Conservation (phyloP, 2,329 filamentous ascomycete species). For the Rugonectria rugulosa region DNA sequence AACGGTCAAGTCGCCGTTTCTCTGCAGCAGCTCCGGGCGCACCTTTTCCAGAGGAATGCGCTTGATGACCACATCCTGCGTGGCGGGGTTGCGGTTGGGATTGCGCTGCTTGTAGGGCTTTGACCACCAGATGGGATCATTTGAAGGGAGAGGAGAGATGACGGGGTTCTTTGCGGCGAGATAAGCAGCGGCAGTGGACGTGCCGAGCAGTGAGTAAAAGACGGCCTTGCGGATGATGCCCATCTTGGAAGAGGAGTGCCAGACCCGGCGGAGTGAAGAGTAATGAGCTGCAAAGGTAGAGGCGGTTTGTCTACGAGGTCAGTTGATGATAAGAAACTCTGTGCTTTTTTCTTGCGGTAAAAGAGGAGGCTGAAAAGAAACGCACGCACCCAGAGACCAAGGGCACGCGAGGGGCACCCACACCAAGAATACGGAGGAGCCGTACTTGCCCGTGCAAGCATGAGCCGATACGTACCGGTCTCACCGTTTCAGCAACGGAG, state of each 20-base stretch:
- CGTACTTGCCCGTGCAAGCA: too few species aligned
- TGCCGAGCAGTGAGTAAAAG: constrained; percentile 55
- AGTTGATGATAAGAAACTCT: too few species aligned
- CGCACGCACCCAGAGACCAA: too few species aligned
- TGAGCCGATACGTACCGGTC: too few species aligned
- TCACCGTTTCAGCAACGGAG: too few species aligned
- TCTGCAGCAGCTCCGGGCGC: constrained; percentile 69
- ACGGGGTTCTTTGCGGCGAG: constrained; percentile 62
- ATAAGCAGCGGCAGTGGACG: constrained; percentile 57
- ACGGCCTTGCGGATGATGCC: constrained; percentile 59
- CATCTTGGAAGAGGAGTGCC: too few species aligned
- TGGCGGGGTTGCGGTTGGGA: constrained; percentile 66
- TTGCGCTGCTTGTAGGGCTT: constrained; percentile 67
- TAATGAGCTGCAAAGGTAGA: not conserved
- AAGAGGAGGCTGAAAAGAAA: too few species aligned
- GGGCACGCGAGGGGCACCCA: too few species aligned
- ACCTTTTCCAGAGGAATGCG: constrained; percentile 69
- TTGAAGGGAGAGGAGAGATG: constrained; percentile 62
- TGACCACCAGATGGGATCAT: constrained; percentile 68
- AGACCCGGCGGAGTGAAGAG: not conserved
- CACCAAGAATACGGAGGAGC: too few species aligned
- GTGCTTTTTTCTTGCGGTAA: too few species aligned
- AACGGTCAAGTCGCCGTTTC: constrained; percentile 64
- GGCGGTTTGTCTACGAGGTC: not conserved
- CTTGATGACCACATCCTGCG: constrained; percentile 70